Base-by-base conservation (phyloP, 2,329 filamentous ascomycete species). In the Lasiodiplodia sp. region DNA sequence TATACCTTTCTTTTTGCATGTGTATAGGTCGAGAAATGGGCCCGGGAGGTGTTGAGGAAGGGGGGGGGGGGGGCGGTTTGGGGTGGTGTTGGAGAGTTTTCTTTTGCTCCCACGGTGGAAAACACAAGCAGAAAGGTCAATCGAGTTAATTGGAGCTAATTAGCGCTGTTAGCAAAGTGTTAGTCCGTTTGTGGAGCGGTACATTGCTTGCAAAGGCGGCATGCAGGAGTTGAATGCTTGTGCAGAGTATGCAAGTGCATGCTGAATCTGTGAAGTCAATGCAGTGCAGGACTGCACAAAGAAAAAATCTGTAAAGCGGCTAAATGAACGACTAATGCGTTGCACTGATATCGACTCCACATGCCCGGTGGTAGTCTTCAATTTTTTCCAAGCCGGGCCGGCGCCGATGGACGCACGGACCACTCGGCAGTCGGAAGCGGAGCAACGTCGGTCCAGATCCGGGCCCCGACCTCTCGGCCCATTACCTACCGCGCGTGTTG, bases 351-450 rank as follows among this genome's bases (percentile, higher is more conserved):
- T 47, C 18, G 21, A 31, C 38, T 47, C 37, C 7, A 10, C 14
- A 6, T 28, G n/a, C 31, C 3, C n/a, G 6, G 37, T n/a, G n/a
- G 34, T 3, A 18, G 56, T 44, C 57, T 38, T 18, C 58, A 51
- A 37, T 49, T 16, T 62, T 49, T 62, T 49, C 40, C 31, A 10
- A 21, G 23, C n/a, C n/a, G n/a, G n/a, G 23, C 21, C 31, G 38
- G 58, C 0, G 16, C 58, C 28, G 58, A 11, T 31, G 10, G 38
- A 31, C 57, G 57, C 57, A 21, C 58, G 40, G 40, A 37, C 40
- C 57, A 21, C n/a, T 47, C 40, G 21, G 40, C 23, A 16, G 37
- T 28, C 58, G 58, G 58, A 21, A 34, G 23, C 58, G 58, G 58
- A 63, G 40, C 40, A 63, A 63, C 40, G 58, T 63, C 58, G 23